These are phyloP conservation scores for Diatrype stigma DNA, from an alignment of 2,329 filamentous ascomycete species.

Conservation along the genomic window DNA sequence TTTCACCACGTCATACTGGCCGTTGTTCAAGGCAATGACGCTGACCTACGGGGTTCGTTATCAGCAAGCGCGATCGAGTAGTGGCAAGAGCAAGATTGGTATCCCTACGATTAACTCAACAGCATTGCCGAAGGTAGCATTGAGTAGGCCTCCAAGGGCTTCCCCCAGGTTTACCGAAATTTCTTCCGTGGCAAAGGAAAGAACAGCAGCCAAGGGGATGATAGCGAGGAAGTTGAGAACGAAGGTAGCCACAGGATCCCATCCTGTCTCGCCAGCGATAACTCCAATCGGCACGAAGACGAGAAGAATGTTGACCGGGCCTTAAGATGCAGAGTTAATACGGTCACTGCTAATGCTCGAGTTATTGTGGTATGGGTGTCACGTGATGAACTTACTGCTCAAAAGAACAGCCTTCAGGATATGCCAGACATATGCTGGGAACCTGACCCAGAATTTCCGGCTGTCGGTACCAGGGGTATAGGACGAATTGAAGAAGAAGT, in stretches of 20 bases:
- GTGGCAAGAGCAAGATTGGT: constrained; percentile 12
- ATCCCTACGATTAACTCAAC: constrained; percentile 68
- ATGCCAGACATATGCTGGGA: constrained; percentile 48
- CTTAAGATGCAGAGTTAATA: constrained; percentile 28
- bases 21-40: constrained; percentile 80
- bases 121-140: constrained; percentile 76
- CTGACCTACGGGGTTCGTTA: constrained; percentile 59
- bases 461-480: constrained; percentile 51
- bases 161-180: constrained; percentile 69
- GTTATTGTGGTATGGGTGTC: constrained; percentile 1
- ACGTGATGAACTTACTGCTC: constrained; percentile 46
- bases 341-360: background rate
- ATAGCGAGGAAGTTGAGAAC: constrained; percentile 78
- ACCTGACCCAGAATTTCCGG: constrained; percentile 40
- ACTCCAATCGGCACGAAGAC: constrained; percentile 73
- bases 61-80: constrained; percentile 8
- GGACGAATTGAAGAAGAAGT: constrained; percentile 46
- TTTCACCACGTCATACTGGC: constrained; percentile 94
- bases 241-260: constrained; percentile 66
- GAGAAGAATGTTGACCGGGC: constrained; percentile 65
- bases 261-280: constrained; percentile 56
- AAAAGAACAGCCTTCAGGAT: constrained; percentile 53
- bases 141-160: constrained; percentile 68
- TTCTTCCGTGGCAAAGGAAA: constrained; percentile 76
- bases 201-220: constrained; percentile 67